A percentile compares a stretch with the other conserved stretches of the same genome.
phyloP scores from a whole-genome alignment of 352 stramenopile species.

The Globisporangium cystogenes region DNA sequence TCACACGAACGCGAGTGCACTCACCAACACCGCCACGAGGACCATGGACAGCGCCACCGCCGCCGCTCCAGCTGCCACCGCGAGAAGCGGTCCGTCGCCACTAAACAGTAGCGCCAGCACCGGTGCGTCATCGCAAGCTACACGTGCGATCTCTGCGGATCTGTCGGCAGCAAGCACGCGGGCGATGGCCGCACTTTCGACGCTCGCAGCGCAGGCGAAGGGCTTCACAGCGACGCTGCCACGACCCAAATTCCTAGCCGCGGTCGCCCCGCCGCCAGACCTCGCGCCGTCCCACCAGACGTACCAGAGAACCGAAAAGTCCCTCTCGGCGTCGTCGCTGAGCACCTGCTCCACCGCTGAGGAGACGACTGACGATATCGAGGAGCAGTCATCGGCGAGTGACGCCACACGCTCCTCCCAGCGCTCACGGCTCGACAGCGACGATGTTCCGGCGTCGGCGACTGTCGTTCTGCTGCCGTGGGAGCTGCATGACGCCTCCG shows the following conservation, averaged over 20 bases:
- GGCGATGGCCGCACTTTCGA: slow-evolving; percentile 10
- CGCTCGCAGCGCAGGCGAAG: slow-evolving; percentile 12
- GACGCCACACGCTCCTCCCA: neutral
- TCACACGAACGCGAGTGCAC: neutral
- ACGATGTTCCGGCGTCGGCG: slow-evolving; percentile 7
- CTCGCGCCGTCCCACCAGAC: neutral
- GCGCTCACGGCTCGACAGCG: slow-evolving; percentile 4
- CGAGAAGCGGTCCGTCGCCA: neutral
- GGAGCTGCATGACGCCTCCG: slow-evolving; percentile 33
- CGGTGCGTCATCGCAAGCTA: neutral
- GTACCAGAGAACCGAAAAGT: slow-evolving; percentile 3
- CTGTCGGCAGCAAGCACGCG: slow-evolving; percentile 8
- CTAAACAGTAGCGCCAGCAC: slow-evolving; percentile 1
- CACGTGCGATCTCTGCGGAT: no score
- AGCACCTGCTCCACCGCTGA: slow-evolving; percentile 6
- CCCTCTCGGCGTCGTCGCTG: slow-evolving; percentile 8
- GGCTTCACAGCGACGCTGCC: slow-evolving; percentile 12
- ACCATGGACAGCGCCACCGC: neutral
- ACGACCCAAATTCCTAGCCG: slow-evolving; percentile 12
- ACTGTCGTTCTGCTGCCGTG: slow-evolving; percentile 31
- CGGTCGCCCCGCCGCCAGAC: neutral
- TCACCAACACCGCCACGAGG: neutral
- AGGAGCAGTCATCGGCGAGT: neutral
- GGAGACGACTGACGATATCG: slow-evolving; percentile 4
- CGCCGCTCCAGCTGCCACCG: neutral